phyloP scores from a whole-genome alignment of 768 basidiomycete species.

The Pholiota molesta region DNA sequence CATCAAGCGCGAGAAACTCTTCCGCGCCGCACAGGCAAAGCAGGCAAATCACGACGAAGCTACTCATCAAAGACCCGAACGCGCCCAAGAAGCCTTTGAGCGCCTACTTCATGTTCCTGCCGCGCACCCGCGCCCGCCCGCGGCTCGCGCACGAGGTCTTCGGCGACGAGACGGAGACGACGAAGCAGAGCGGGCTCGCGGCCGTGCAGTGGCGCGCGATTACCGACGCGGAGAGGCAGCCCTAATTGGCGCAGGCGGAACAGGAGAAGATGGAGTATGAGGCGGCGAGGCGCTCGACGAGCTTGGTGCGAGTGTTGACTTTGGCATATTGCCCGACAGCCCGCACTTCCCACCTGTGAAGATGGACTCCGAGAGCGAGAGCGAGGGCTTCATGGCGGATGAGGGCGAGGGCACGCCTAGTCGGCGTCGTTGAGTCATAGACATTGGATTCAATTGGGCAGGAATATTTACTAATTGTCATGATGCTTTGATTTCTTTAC shows the following conservation, averaged over 20 bases:
- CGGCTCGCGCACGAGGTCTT: background rate
- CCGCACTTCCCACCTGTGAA: constrained; percentile 65
- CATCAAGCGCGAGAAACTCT: constrained; percentile 92
- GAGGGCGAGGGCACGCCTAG: constrained; percentile 30
- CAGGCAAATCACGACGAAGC: constrained; percentile 89
- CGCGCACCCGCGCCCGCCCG: background rate
- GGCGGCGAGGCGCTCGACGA: constrained; percentile 70
- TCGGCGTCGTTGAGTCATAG: constrained; percentile 23
- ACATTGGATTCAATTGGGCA: constrained; percentile 1
- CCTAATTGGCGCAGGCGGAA: constrained; percentile 91
- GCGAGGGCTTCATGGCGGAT: constrained; percentile 63
- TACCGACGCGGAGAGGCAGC: constrained; percentile 94
- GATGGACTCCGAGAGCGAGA: constrained; percentile 70
- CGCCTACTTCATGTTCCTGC: background rate
- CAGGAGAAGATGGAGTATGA: constrained; percentile 96
- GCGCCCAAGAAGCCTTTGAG: background rate
- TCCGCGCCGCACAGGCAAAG: constrained; percentile 90
- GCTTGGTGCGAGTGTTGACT: constrained; percentile 75
- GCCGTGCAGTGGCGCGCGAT: constrained; percentile 93
- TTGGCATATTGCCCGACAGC: constrained; percentile 76
- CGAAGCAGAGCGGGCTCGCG: constrained; percentile 91
- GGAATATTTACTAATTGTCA: background rate
- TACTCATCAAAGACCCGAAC: constrained; percentile 62
- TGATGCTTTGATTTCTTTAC: constrained; percentile 10
- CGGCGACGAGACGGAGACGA: constrained; percentile 59